Conservation (phyloP, 305 asterid species). For the Solanum chacoense region DNA sequence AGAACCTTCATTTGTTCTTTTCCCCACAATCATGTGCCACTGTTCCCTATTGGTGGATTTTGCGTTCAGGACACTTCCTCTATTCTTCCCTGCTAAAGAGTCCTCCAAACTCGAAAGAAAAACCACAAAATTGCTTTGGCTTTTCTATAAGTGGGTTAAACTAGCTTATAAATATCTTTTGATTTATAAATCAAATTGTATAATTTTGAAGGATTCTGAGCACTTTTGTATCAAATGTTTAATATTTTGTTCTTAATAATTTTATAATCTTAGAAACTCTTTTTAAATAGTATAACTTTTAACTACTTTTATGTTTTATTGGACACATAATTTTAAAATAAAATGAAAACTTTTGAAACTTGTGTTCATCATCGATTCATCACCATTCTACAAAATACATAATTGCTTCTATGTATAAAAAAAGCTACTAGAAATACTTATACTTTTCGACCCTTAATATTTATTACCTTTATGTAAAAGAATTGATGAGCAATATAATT, state of each 20-base stretch:
- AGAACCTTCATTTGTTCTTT: neutral
- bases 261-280: neutral
- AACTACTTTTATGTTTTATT: neutral
- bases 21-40: neutral
- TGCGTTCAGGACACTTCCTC: neutral
- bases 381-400: neutral
- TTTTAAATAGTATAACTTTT: neutral
- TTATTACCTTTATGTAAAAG: neutral
- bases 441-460: neutral
- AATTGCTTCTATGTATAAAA: neutral
- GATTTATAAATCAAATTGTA: neutral
- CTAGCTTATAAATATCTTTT: neutral
- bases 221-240: neutral
- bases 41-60: neutral
- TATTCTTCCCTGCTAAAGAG: neutral
- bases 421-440: neutral
- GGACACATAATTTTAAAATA: neutral
- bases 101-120: neutral
- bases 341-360: neutral
- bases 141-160: neutral
- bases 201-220: neutral
- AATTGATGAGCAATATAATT: neutral
- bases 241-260: neutral
- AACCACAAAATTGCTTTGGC: neutral
- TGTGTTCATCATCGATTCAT: neutral